phyloP scores from a whole-genome alignment of 495 filamentous ascomycete genomes.

The Tuber magnatum region DNA sequence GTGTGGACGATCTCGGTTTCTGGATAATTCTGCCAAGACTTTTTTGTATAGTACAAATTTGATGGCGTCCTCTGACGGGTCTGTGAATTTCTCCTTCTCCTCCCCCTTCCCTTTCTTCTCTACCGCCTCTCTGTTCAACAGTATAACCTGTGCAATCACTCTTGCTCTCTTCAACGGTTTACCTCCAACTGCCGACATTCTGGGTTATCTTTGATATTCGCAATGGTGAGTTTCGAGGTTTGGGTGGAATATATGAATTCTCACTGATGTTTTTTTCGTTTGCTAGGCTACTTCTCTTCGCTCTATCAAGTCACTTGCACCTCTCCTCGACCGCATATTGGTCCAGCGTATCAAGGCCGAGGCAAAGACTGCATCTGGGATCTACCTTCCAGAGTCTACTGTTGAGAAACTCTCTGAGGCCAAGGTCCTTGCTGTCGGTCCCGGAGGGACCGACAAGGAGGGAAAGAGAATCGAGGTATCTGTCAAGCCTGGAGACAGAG shows the following conservation, averaged over 20 bases:
- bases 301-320: constrained; percentile 89
- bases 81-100: not conserved
- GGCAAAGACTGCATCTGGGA: constrained; percentile 86
- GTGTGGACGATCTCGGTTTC: constrained; percentile 24
- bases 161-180: not conserved
- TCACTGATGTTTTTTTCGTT: not conserved
- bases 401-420: constrained; percentile 99
- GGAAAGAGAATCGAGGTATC: constrained; percentile 77
- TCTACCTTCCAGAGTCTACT: constrained; percentile 93
- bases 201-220: not conserved
- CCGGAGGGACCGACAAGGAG: constrained; percentile 75
- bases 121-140: not conserved
- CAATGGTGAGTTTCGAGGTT: not conserved
- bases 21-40: constrained; percentile 37
- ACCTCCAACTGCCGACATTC: not conserved
- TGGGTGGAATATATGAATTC: not conserved
- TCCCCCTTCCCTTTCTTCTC: not conserved
- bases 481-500: constrained; percentile 77
- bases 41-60: constrained; percentile 21
- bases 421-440: constrained; percentile 88
- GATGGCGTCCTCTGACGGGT: not conserved
- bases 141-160: not conserved
- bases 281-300: constrained; percentile 65
- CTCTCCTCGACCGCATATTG: constrained; percentile 95
- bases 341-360: constrained; percentile 98